Base-by-base conservation (phyloP, 305 asterid species). In the Coffea humblotiana region DNA sequence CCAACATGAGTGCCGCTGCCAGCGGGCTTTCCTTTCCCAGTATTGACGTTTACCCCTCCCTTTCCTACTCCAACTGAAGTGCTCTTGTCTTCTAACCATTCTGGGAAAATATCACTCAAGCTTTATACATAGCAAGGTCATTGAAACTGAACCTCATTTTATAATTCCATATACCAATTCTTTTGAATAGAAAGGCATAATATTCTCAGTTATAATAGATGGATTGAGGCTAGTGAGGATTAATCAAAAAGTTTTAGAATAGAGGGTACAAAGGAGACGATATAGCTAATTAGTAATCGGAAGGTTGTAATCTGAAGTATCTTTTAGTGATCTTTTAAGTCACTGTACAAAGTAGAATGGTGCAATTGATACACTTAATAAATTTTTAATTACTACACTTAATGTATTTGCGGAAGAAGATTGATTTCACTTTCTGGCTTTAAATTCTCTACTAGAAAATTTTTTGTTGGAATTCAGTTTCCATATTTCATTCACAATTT, bases 71-170 rank as follows among this genome's bases (percentile, higher is more conserved):
- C 71, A 6, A 86, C 89, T 12, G 82, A 76, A 18, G 86, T 74
- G 86, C 89, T 82, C 69, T 90, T 86, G 58, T 88, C 91, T 35
- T 89, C 97, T 48, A n/a, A 78, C 92, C 87, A 86, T 40, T 83
- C 97, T 92, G 54, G 61, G 35, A 10, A 47, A 8, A 47, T 10
- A 48, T 12, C 14, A 15, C 0, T 7, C 2, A 21, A 23, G 21
- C 6, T 16, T 47, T 19, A 16, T 15, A 25, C 14, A 52, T 15
- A 14, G 58, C 56, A 14, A 16, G 45, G 48, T 10, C 13, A 18
- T 40, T 8, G 18, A 18, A 40, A 25, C 19, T 68, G 16, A 64
- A n/a, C 13, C 25, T 8, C 40, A 19, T 25, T 11, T 35, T 9
- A 25, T 23, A 14, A 16, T 18, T 21, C 16, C 11, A 12, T 3